Evolutionary conservation across 2,329 filamentous ascomycete species (phyloP).

Genomic region (Fusarium sp.): DNA sequence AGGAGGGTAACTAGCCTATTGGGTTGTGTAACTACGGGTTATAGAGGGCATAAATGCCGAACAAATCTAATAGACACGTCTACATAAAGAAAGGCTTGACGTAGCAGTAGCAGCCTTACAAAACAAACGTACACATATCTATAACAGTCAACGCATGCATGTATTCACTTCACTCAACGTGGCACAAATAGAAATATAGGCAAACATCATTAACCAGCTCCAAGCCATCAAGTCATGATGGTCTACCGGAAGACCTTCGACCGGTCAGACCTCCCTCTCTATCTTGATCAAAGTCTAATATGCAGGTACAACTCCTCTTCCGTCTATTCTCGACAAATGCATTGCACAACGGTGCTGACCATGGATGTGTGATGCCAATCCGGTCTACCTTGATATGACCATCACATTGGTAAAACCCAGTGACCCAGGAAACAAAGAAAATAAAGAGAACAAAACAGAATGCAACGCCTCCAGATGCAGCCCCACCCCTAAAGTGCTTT

Average conservation of each 20-base stretch:
- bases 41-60: neutral
- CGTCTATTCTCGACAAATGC: slow-evolving; percentile 57
- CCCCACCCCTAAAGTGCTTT: slow-evolving; percentile 51
- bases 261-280: slow-evolving; percentile 52
- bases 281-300: slow-evolving; percentile 58
- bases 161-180: slow-evolving; percentile 24
- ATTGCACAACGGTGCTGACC: slow-evolving; percentile 52
- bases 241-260: slow-evolving; percentile 48
- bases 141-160: neutral
- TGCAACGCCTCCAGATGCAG: slow-evolving; percentile 58
- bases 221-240: slow-evolving; percentile 54
- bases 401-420: slow-evolving; percentile 40
- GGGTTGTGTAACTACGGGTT: neutral
- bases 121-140: no score
- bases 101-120: no score
- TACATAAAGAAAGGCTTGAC: neutral
- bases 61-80: neutral
- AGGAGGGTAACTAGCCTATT: slow-evolving; percentile 12
- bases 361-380: slow-evolving; percentile 49
- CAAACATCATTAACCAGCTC: slow-evolving; percentile 54
- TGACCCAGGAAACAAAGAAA: slow-evolving; percentile 47
- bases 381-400: slow-evolving; percentile 37
- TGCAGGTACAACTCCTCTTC: slow-evolving; percentile 55
- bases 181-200: slow-evolving; percentile 36
- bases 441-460: slow-evolving; percentile 48